Evolutionary conservation across 2,329 filamentous ascomycete genomes (phyloP).

Genomic region (Stemphylium beticola): DNA sequence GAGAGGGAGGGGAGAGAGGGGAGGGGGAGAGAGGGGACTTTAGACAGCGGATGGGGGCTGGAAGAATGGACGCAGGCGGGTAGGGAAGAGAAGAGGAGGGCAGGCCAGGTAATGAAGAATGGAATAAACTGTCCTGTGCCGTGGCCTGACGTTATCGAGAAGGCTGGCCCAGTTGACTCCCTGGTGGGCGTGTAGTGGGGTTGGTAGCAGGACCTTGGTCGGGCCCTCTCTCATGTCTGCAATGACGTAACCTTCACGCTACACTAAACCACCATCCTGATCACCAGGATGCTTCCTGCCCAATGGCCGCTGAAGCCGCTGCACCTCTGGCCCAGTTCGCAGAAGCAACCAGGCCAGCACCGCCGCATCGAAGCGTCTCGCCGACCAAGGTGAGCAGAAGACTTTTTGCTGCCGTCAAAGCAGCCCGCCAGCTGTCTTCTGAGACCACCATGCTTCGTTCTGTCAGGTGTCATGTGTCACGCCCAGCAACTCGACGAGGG

Average conservation of each 20-base stretch:
- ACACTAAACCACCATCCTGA: conserved; percentile 15
- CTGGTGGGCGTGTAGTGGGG: conserved; percentile 23
- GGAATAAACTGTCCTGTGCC: conserved; percentile 7
- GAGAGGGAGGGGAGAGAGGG: neutral
- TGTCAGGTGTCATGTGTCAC: conserved; percentile 16
- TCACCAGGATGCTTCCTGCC: conserved; percentile 17
- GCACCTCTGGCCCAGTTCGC: conserved; percentile 18
- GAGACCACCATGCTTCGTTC: neutral
- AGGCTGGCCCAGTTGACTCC: conserved; percentile 27
- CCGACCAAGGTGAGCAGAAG: neutral
- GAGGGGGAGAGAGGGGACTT: neutral
- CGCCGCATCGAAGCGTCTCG: neutral
- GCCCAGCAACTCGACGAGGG: conserved; percentile 3
- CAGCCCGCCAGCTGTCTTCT: neutral
- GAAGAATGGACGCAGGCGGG: conserved; percentile 7
- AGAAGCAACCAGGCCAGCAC: conserved; percentile 5
- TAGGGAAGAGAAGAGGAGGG: conserved; percentile 5
- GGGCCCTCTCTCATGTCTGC: conserved; percentile 16
- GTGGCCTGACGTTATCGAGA: conserved; percentile 36
- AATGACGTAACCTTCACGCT: conserved; percentile 23
- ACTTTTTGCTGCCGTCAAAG: neutral
- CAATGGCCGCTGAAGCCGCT: conserved; percentile 16
- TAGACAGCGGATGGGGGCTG: conserved; percentile 9
- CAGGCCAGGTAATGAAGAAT: conserved; percentile 13
- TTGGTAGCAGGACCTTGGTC: conserved; percentile 24